A percentile compares a stretch with the other conserved stretches of the same genome.
Evolutionary conservation across 2,329 filamentous ascomycete species (phyloP).

Genomic region (Clarireedia homoeocarpa): DNA sequence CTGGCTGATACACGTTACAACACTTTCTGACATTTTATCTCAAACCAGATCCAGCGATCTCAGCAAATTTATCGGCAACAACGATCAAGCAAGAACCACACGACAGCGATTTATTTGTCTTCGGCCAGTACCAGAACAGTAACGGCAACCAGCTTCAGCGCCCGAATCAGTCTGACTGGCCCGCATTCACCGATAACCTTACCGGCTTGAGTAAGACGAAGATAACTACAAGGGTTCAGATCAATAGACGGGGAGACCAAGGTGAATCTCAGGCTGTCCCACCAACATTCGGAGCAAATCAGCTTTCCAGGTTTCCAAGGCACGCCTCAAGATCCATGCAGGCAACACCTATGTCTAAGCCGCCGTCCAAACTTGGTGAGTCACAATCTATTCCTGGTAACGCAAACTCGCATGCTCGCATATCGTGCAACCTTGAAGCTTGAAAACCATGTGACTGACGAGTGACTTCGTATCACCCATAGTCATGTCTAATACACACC

Average conservation of each 20-base stretch:
- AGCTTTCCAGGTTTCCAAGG: neutral
- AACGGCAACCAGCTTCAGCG: neutral
- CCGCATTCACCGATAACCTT: neutral
- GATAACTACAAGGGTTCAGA: neutral
- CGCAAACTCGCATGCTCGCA: neutral
- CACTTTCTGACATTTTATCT: neutral
- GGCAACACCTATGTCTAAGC: constrained; percentile 1
- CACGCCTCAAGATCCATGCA: neutral
- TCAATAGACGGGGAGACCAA: neutral
- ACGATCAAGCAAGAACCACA: constrained; percentile 5
- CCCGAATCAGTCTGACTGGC: neutral
- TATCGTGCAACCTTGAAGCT: too few relatives aligned
- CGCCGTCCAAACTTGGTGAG: constrained; percentile 6
- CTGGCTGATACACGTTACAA: neutral
- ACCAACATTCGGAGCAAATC: neutral
- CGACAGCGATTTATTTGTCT: neutral
- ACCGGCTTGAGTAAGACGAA: neutral
- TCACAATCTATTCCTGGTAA: constrained; percentile 3
- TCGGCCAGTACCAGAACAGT: neutral
- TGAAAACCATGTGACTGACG: neutral
- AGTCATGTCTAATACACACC: neutral
- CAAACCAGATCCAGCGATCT: neutral
- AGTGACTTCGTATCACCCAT: neutral
- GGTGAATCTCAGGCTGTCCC: neutral
- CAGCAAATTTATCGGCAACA: neutral